Conservation (phyloP, 257 asterid genomes). For the Jacaranda copaia region DNA sequence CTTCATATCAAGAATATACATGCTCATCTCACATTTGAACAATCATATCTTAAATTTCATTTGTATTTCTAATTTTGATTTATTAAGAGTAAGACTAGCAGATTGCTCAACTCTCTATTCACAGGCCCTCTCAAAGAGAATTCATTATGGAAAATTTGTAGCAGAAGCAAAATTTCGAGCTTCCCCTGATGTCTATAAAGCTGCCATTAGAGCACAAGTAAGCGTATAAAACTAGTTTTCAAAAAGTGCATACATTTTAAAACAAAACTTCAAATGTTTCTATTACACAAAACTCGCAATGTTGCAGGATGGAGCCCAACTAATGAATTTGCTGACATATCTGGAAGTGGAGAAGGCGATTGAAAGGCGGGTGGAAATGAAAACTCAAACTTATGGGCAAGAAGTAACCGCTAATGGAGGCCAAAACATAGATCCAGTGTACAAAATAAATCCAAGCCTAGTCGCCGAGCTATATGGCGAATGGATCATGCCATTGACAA, state of each 20-base stretch:
- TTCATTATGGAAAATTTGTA: slow-evolving; percentile 89
- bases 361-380: slow-evolving; percentile 72
- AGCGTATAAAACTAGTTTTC: not conserved
- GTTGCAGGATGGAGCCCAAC: slow-evolving; percentile 57
- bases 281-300: not conserved
- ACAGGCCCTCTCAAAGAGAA: slow-evolving; percentile 85
- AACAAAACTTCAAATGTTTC: not conserved
- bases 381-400: slow-evolving; percentile 76
- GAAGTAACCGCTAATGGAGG: slow-evolving; percentile 43
- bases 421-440: slow-evolving; percentile 55
- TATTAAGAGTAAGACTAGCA: no score
- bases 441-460: slow-evolving; percentile 77
- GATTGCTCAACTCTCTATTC: slow-evolving; percentile 10
- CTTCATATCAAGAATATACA: no score
- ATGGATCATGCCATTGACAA: slow-evolving; percentile 96
- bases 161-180: slow-evolving; percentile 92
- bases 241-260: not conserved
- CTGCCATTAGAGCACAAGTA: slow-evolving; percentile 79
- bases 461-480: slow-evolving; percentile 73
- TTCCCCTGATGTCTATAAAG: slow-evolving; percentile 66
- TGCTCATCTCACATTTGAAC: not conserved
- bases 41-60: not conserved
- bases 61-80: not conserved
- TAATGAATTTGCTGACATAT: slow-evolving; percentile 80
- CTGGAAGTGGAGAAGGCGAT: slow-evolving; percentile 76